Percentiles rank a stretch among this genome's conserved stretches.
phyloP scores from a whole-genome alignment of 305 asterid species.

The Rubia tinctorum region DNA sequence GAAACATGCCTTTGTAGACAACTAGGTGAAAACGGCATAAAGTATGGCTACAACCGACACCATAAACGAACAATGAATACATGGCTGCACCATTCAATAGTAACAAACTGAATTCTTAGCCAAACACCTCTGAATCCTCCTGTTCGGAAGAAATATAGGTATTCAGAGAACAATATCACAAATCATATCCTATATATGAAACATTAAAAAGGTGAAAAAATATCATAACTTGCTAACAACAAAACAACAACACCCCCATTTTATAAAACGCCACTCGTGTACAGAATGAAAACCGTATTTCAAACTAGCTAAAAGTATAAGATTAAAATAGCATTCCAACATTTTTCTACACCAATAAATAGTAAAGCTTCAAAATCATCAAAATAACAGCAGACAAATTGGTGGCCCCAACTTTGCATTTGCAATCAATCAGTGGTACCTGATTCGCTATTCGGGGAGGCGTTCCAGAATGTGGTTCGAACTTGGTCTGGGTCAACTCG shows the following conservation, averaged over 20 bases:
- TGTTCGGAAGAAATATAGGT: not conserved
- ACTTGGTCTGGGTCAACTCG: not conserved
- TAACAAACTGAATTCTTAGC: not conserved
- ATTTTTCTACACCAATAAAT: no score
- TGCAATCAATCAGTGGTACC: not conserved
- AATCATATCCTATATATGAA: not conserved
- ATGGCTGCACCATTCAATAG: conserved; percentile 32
- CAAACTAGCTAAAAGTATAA: not conserved
- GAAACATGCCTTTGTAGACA: conserved; percentile 37
- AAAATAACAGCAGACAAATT: no score
- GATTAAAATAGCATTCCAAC: not conserved
- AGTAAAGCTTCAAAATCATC: no score
- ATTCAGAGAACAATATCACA: not conserved
- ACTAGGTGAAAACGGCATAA: conserved; percentile 43
- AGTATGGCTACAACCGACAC: conserved; percentile 22
- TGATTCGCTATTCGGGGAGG: not conserved
- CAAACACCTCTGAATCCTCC: conserved; percentile 6
- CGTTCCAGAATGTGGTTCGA: no score
- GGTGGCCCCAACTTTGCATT: no score
- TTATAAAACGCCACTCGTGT: no score
- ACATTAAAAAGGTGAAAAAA: not conserved
- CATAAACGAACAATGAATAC: conserved; percentile 22
- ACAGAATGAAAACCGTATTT: not conserved
- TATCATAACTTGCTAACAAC: not conserved
- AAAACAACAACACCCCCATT: no score